Evolutionary conservation across 1,284 basidiomycete species (phyloP).

Genomic region (Austroboletus olivaceoglutinosus): DNA sequence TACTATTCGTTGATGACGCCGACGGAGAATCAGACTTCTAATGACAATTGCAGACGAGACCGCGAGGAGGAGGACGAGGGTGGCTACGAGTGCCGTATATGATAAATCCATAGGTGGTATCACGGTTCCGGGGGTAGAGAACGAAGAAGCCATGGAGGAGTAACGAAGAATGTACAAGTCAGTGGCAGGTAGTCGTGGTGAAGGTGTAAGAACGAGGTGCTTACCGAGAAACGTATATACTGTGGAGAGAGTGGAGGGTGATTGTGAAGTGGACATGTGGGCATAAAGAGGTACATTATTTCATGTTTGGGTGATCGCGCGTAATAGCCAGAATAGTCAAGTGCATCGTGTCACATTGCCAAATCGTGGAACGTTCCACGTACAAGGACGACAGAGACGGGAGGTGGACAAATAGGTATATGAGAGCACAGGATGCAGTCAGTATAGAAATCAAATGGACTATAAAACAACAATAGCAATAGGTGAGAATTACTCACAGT

Average conservation of each 20-base stretch:
- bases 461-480: neutral
- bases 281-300: conserved; percentile 1
- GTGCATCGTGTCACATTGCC: neutral
- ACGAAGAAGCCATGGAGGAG: conserved; percentile 18
- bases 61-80: conserved; percentile 60
- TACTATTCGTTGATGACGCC: conserved; percentile 53
- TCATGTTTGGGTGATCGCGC: conserved; percentile 7
- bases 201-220: conserved; percentile 3
- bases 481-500: conserved; percentile 20
- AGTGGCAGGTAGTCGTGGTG: conserved; percentile 3
- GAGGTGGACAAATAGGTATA: neutral
- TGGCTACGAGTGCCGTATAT: conserved; percentile 44
- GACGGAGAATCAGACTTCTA: conserved; percentile 56
- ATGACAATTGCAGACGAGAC: conserved; percentile 63
- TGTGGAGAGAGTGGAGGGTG: conserved; percentile 8
- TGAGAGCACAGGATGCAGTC: conserved; percentile 10
- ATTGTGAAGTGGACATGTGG: conserved; percentile 10
- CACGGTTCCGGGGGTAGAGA: neutral
- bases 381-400: neutral
- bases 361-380: neutral
- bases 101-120: conserved; percentile 14
- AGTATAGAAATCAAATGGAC: conserved; percentile 21
- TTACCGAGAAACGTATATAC: conserved; percentile 34
- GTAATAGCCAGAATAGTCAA: neutral
- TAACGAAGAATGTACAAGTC: neutral